Evolutionary conservation across 2,329 filamentous ascomycete species (phyloP), one percentile per base, ranked within the genome.

Genomic region (Xylariaceae sp.): DNA sequence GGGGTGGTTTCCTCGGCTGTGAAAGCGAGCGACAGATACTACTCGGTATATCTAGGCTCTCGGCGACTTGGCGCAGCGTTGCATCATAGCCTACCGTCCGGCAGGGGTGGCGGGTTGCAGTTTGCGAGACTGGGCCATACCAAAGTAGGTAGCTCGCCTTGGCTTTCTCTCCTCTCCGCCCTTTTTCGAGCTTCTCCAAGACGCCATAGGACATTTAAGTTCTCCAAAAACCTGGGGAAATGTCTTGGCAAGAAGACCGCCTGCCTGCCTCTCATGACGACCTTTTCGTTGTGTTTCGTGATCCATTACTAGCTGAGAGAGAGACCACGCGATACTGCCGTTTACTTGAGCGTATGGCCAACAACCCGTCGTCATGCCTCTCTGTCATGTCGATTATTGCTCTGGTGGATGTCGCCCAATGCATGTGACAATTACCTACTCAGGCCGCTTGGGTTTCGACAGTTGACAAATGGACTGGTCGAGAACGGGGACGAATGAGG

Each of bases 101-200:
- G 47, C 35, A 45, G 37, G 37, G 39, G 41, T 29, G 36, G 36
- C 37, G 20, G 42, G 36, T 11, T 33, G 29, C 23, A 48, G 18
- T 37, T 24, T n/a, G 46, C 29, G 29, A 44, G 24, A 42, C 50
- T 55, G 54, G 27, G 26, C 33, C 41, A 26, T n/a, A n/a, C n/a
- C n/a, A 43, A 51, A 23, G 13, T 43, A 26, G 45, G 23, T 47
- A 44, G 27, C 36, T 46, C 33, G 55, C 47, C 51, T 54, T 63
- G 56, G 60, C 56, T 55, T 51, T 47, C 56, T 49, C 32, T 26
- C 33, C 32, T 57, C 53, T 61, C 58, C 57, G 42, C 49, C 39
- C 55, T 57, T 46, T 54, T 40, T 27, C 49, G 53, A 47, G 35
- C 26, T 49, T 60, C 47, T 55, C 54, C 46, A 37, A 54, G 37